phyloP scores from a whole-genome alignment of 805 yeast genomes.

The Ogataea nakhonphanomensis region DNA sequence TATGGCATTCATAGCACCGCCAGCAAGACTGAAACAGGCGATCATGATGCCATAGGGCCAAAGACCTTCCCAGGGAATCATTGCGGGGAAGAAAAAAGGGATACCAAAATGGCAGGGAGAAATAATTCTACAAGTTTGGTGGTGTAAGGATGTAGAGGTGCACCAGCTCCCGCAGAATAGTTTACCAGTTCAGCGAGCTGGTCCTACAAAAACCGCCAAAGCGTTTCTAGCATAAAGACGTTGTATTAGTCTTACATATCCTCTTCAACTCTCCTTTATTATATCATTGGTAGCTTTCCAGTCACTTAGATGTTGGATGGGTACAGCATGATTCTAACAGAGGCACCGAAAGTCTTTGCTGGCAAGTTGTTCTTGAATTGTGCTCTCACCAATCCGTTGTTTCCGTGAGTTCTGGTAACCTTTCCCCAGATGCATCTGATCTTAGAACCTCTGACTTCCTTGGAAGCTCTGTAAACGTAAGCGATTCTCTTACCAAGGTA shows the following conservation, averaged over 20 bases:
- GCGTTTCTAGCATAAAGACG: not conserved
- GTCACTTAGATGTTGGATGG: slow-evolving; percentile 94
- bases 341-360: slow-evolving; percentile 99
- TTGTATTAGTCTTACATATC: slow-evolving; percentile 10
- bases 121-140: not conserved
- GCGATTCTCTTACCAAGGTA: slow-evolving; percentile 99
- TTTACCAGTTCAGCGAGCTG: not conserved
- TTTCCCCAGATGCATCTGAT: slow-evolving; percentile 99
- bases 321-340: slow-evolving; percentile 99
- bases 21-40: slow-evolving; percentile 48
- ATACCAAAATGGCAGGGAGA: not conserved
- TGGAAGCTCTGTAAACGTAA: slow-evolving; percentile 97
- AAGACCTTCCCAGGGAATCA: slow-evolving; percentile 71
- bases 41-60: slow-evolving; percentile 59
- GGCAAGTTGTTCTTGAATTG: slow-evolving; percentile 98
- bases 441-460: slow-evolving; percentile 98
- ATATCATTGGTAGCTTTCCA: slow-evolving; percentile 7
- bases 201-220: not conserved
- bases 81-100: slow-evolving; percentile 20
- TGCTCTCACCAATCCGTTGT: slow-evolving; percentile 97
- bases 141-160: slow-evolving; percentile 4
- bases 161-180: not conserved
- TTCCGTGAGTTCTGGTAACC: slow-evolving; percentile 98
- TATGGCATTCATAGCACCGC: slow-evolving; percentile 43
- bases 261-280: slow-evolving; percentile 1